phyloP scores from a whole-genome alignment of 2,329 filamentous ascomycete genomes.

The Elsinoe necatrix region DNA sequence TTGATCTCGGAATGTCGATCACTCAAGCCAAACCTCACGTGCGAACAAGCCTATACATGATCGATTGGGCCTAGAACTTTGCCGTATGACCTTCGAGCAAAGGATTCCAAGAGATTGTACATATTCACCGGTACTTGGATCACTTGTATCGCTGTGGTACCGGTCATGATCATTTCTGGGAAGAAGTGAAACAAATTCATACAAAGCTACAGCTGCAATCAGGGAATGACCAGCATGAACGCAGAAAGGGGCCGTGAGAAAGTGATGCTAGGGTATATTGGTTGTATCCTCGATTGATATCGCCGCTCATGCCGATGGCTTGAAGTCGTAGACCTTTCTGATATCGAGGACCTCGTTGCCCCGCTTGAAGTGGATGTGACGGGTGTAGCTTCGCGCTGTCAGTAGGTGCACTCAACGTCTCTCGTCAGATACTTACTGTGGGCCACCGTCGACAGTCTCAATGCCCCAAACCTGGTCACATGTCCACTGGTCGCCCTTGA shows the following conservation, averaged over 20 bases:
- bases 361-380: slow-evolving; percentile 32
- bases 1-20: background rate
- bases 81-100: no score
- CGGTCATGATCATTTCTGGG: background rate
- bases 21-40: background rate
- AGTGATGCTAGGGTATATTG: slow-evolving; percentile 10
- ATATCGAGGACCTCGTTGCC: slow-evolving; percentile 32
- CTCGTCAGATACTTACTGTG: slow-evolving; percentile 30
- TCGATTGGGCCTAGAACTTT: no score
- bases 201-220: background rate
- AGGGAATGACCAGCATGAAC: slow-evolving; percentile 4
- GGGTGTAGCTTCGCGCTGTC: slow-evolving; percentile 25
- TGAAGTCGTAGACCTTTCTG: slow-evolving; percentile 38
- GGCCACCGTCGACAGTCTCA: slow-evolving; percentile 34
- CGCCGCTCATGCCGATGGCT: slow-evolving; percentile 9
- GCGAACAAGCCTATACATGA: no score
- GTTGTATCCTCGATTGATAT: background rate
- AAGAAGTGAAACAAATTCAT: background rate
- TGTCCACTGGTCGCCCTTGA: slow-evolving; percentile 39
- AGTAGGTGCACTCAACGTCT: slow-evolving; percentile 19
- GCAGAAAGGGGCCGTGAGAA: background rate
- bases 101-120: no score
- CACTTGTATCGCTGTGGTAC: no score
- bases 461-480: slow-evolving; percentile 48
- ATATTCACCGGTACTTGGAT: no score